Conservation (phyloP, 179 eudicot genomes). For the Drosera spatulata region DNA sequence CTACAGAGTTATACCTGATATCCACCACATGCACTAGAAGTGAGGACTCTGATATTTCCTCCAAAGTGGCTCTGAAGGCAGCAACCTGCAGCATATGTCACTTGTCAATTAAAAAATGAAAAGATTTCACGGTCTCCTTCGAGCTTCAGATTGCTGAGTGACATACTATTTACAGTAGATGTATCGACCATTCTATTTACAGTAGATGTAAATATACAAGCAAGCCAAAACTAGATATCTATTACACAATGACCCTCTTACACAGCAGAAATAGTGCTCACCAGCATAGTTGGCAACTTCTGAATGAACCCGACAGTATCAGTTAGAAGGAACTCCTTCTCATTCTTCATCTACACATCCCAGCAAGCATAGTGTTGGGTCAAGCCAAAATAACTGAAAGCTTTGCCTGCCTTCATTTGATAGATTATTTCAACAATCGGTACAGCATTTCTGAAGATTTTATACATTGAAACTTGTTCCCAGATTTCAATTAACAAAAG, state of each 20-base stretch:
- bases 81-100: conserved; percentile 53
- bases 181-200: no score
- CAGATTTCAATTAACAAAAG: no score
- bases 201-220: no score
- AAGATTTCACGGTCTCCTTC: neutral
- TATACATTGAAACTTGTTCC: neutral
- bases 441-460: no score
- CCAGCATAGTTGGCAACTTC: conserved; percentile 86
- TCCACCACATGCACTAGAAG: conserved; percentile 95
- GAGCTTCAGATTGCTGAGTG: no score
- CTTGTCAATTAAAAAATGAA: neutral
- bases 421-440: no score
- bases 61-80: conserved; percentile 97
- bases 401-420: no score
- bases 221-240: no score
- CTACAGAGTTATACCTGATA: conserved; percentile 51
- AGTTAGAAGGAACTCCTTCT: conserved; percentile 81
- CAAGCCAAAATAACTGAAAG: neutral
- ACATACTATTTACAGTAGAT: no score
- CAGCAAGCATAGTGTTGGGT: conserved; percentile 2
- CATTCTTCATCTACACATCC: conserved; percentile 60
- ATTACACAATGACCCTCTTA: neutral
- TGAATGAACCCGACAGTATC: conserved; percentile 99
- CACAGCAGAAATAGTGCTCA: conserved; percentile 17
- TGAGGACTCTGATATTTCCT: conserved; percentile 91